Base-by-base conservation (phyloP, 139 green algal species). In the Deuterostichococcus epilithicus region DNA sequence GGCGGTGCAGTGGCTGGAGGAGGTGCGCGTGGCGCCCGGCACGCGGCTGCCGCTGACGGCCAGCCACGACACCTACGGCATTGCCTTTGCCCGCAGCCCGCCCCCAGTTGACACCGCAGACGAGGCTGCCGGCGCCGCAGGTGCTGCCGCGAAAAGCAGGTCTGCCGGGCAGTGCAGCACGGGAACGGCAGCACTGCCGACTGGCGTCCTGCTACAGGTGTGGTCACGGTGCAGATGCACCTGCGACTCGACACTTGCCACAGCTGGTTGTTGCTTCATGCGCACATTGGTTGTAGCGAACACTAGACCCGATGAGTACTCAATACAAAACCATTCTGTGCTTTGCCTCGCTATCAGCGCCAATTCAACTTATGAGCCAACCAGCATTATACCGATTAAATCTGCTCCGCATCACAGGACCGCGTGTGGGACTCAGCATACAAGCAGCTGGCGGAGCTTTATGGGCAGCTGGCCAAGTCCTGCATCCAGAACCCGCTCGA, bases 1-100 rank as follows among this genome's bases (percentile, higher is more conserved):
- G 81, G 91, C 91, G 36, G 86, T 96, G 36, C 91, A 96, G 74
- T 89, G 80, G 70, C 35, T 96, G 52, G 63, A 79, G 20, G 90
- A 93, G 82, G 37, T 87, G 32, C 36, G 4, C 0, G 80, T 91
- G 44, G 3, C 34, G 22, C 26, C 39, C 1, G 87, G 88, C 5
- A 65, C 83, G 18, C n/a, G 8, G 23, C 66, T 92, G 45, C 38
- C 35, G 26, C 13, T 94, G 18, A 52, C 33, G 1, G 89, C 84
- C 1, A 78, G 59, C 15, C 90, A 94, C 30, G 88, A 94, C 83
- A 92, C 85, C 22, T 93, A 92, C 70, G 75, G 70, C 37, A 84
- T 93, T 45, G 80, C 71, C 38, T 93, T 89, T 60, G 33, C 38
- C 22, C 52, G 18, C 13, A 20, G 52, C 52, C 5, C 52, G 10